phyloP scores from a whole-genome alignment of 2,329 filamentous ascomycete genomes.

The Fusarium decemcellulare region DNA sequence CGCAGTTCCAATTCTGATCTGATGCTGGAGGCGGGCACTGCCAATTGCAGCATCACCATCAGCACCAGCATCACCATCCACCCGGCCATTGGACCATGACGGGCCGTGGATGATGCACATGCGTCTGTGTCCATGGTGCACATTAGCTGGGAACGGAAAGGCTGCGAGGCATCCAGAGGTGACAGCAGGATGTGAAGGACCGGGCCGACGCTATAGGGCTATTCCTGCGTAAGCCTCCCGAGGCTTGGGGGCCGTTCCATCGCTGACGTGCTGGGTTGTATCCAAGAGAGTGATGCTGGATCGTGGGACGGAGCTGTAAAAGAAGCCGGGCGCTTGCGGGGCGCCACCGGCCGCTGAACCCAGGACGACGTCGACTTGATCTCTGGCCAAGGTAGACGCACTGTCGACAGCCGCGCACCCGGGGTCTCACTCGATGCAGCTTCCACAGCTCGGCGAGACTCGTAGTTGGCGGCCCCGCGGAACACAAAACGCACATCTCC shows the following conservation, averaged over 20 bases:
- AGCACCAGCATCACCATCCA: background rate
- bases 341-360: constrained; percentile 31
- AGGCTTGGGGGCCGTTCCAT: constrained; percentile 29
- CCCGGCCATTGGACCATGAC: background rate
- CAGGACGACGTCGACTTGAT: constrained; percentile 32
- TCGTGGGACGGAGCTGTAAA: background rate
- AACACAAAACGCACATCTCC: too few relatives aligned
- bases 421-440: background rate
- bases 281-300: background rate
- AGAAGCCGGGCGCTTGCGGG: constrained; percentile 27
- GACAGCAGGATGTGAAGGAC: constrained; percentile 29
- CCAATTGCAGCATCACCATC: background rate
- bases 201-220: constrained; percentile 33
- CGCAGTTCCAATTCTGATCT: constrained; percentile 1
- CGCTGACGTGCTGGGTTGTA: constrained; percentile 1
- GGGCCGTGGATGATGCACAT: background rate
- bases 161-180: constrained; percentile 8
- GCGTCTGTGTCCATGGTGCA: too few relatives aligned
- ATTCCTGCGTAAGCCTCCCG: constrained; percentile 11
- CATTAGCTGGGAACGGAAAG: background rate
- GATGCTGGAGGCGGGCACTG: background rate
- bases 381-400: constrained; percentile 25
- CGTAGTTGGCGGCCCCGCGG: too few relatives aligned
- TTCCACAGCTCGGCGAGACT: too few relatives aligned
- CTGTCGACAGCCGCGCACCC: constrained; percentile 26